These are phyloP conservation scores for Colletotrichum sp. DNA, from an alignment of 2,329 filamentous ascomycete species.

Conservation along the genomic window DNA sequence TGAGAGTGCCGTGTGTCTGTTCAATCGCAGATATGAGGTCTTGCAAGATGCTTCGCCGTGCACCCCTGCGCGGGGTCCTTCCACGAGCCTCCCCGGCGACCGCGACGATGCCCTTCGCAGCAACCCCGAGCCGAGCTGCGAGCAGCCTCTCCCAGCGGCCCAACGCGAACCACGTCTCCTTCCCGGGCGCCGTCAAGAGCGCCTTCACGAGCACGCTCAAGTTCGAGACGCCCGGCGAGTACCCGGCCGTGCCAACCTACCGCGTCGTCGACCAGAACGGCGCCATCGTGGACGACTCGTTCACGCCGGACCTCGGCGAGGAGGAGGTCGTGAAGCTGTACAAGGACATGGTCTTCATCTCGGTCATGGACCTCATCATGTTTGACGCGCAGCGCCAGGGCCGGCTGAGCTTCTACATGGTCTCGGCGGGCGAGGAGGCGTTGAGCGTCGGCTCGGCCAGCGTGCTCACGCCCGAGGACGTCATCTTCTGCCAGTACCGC, in stretches of 20 bases:
- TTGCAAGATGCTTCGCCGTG: constrained; percentile 33
- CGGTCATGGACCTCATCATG: constrained; percentile 97
- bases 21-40: not conserved
- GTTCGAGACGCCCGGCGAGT: constrained; percentile 76
- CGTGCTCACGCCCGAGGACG: constrained; percentile 81
- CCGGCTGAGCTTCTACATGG: constrained; percentile 97
- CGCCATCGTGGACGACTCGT: constrained; percentile 75
- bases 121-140: constrained; percentile 38
- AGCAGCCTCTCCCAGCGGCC: constrained; percentile 62
- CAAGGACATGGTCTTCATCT: constrained; percentile 69
- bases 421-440: constrained; percentile 92
- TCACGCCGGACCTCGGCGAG: constrained; percentile 73
- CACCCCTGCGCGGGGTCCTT: constrained; percentile 32
- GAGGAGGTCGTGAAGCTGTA: constrained; percentile 65
- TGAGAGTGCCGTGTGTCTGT: not conserved
- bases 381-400: constrained; percentile 97
- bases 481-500: constrained; percentile 93
- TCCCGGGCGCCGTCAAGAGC: constrained; percentile 94
- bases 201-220: constrained; percentile 83
- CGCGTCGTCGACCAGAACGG: constrained; percentile 91
- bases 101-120: constrained; percentile 18
- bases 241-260: constrained; percentile 86
- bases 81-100: constrained; percentile 16
- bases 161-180: constrained; percentile 66
- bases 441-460: constrained; percentile 89